Evolutionary conservation across 495 filamentous ascomycete species (phyloP), one percentile per base, ranked within the genome.

Genomic region (Massariosphaeria phaeospora): DNA sequence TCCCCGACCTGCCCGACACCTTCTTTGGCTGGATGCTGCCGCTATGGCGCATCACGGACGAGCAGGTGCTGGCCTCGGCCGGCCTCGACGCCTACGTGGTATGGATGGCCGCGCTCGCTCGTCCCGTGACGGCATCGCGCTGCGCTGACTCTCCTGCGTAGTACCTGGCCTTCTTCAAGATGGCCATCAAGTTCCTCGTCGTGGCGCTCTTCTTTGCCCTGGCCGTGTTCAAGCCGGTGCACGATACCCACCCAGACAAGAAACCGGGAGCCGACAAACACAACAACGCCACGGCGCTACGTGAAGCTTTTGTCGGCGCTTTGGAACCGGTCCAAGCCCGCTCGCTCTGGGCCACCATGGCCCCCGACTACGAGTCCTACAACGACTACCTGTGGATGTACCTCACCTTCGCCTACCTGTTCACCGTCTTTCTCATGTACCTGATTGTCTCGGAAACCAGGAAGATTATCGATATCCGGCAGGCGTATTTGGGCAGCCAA

Each of bases 21-120:
- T 83, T 96, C 63, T 87, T 97, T 57, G 93, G 91, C 64, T 99
- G 94, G 94, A 93, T 97, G 27, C 84, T 88, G 1, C 80, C 83
- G 9, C 73, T 99, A n/a, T 93, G 91, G 75, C 75, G 72, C 44
- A 86, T 99, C 44, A 88, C 85, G 11, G 90, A 97, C 38, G 80
- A 95, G 64, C 83, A 97, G 68, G 81, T 97, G 18, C 75, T 99
- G 39, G 82, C 84, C 31, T 93, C 91, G 25, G 91, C 91, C 11
- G 94, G 94, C 0, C 75, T 99, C 39, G 94, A 99, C 73, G 94
- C 93, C 46, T 99, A 84, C 70, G 93, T 96, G 58, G 87, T 90
- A 70, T 67, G 85, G 78, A 38, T n/a, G 15, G 6, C 1, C 29
- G n/a, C n/a, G n/a, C 30, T 26, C 31, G 15, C n/a, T 10, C 23